Percentiles rank a stretch among this genome's conserved stretches.
These are phyloP conservation scores for Solanum hybrid DNA, from an alignment of 305 asterid genomes.

Conservation along the genomic window DNA sequence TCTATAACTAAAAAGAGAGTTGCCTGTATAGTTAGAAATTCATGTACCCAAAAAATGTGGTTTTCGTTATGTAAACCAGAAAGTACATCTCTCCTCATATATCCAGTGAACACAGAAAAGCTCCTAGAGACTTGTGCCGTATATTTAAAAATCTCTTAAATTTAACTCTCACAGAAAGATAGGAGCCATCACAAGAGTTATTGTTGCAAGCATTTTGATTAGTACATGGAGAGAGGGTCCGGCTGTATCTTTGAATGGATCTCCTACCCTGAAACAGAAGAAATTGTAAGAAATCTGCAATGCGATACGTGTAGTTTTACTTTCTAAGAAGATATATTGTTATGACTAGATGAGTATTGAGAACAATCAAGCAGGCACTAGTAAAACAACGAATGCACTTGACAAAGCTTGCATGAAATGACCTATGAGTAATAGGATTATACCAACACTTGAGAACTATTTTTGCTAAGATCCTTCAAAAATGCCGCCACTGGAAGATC, in stretches of 20 bases:
- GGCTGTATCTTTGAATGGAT: conserved; percentile 97
- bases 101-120: conserved; percentile 1
- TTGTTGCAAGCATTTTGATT: conserved; percentile 95
- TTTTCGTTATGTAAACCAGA: not conserved
- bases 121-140: not conserved
- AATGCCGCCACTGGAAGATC: not conserved
- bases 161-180: conserved; percentile 52
- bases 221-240: conserved; percentile 97
- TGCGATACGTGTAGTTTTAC: not conserved
- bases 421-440: not conserved
- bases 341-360: not conserved
- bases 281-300: not conserved
- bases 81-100: not conserved
- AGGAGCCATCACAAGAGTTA: conserved; percentile 99
- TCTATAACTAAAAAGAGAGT: not conserved
- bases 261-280: conserved; percentile 69
- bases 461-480: not conserved
- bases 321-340: not conserved
- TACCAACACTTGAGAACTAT: not conserved
- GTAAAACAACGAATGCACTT: not conserved
- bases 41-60: not conserved
- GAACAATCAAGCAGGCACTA: not conserved
- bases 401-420: not conserved
- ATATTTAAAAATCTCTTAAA: not conserved
- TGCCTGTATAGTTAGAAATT: not conserved